Percentiles rank a stretch among this genome's conserved stretches.
These are phyloP conservation scores for Murraya koenigii DNA, from an alignment of 345 rosid genomes.

Conservation along the genomic window DNA sequence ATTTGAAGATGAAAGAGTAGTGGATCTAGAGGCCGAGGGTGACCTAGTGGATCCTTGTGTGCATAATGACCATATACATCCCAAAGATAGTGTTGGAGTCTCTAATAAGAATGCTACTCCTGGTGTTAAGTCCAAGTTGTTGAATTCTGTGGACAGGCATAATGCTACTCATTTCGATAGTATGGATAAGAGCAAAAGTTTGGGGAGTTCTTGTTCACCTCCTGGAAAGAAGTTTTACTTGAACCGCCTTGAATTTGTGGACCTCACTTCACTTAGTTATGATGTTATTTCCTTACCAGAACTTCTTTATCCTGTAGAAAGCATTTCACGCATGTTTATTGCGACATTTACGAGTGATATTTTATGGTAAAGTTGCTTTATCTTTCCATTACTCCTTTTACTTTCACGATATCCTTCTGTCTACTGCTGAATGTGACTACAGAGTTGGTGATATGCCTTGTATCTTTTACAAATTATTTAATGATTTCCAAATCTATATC, in stretches of 20 bases:
- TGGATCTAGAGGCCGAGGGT: slow-evolving; percentile 10
- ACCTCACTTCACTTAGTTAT: slow-evolving; percentile 32
- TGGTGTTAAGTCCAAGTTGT: slow-evolving; percentile 2
- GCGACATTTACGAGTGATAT: slow-evolving; percentile 91
- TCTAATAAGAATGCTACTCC: slow-evolving; percentile 11
- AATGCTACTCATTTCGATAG: slow-evolving; percentile 17
- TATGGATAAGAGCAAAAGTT: slow-evolving; percentile 12
- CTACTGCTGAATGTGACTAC: background rate
- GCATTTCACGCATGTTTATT: slow-evolving; percentile 60
- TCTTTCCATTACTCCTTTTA: background rate
- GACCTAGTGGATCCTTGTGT: slow-evolving; percentile 12
- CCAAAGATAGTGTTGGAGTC: slow-evolving; percentile 20
- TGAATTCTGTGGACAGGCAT: slow-evolving; percentile 17
- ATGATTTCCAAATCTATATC: slow-evolving; percentile 1
- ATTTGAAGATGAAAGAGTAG: slow-evolving; percentile 14
- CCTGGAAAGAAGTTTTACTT: slow-evolving; percentile 76
- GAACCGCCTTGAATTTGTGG: slow-evolving; percentile 61
- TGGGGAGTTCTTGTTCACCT: slow-evolving; percentile 23
- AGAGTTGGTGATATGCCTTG: background rate
- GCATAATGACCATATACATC: slow-evolving; percentile 20
- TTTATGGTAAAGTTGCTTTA: slow-evolving; percentile 47
- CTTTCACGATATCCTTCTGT: background rate
- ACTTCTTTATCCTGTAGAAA: slow-evolving; percentile 71
- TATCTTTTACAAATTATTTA: background rate
- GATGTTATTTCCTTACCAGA: slow-evolving; percentile 63